Conservation (phyloP, 208 protist genomes). For the Leptomonas seymouri region DNA sequence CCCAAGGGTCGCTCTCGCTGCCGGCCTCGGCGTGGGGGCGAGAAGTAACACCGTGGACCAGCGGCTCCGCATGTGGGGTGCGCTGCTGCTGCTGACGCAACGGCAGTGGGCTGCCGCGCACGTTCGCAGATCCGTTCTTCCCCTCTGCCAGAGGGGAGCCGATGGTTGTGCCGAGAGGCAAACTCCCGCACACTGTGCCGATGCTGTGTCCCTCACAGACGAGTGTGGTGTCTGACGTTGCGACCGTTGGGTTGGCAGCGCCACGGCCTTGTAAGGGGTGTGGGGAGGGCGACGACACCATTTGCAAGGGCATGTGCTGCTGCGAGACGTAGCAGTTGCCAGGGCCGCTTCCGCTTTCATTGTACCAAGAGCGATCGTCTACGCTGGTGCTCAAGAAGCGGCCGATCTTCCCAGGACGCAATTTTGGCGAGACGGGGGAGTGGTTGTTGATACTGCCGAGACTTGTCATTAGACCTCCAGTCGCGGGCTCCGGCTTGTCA, state of each 20-base stretch:
- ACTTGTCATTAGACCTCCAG: not conserved
- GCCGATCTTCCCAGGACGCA: not conserved
- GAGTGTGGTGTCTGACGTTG: not conserved
- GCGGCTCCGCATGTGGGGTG: constrained; percentile 2
- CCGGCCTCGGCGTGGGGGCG: not conserved
- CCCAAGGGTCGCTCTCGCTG: constrained; percentile 19
- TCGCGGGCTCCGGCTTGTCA: not conserved
- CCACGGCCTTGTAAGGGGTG: no score
- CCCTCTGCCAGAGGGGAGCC: no score
- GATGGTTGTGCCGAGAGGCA: constrained; percentile 9
- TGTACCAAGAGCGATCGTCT: not conserved
- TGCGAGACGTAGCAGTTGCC: not conserved
- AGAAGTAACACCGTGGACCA: not conserved
- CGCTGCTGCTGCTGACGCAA: constrained; percentile 1
- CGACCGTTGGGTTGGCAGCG: no score
- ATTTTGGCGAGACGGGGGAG: not conserved
- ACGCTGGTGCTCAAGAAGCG: not conserved
- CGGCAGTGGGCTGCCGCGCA: not conserved
- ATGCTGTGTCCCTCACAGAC: no score
- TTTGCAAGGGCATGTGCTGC: constrained; percentile 5
- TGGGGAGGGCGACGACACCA: constrained; percentile 5
- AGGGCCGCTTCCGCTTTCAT: not conserved
- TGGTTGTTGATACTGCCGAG: not conserved
- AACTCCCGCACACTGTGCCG: constrained; percentile 6
- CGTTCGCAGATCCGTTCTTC: no score